Percentiles rank a stretch among this genome's conserved stretches.
Evolutionary conservation across 1,139 yeast species (phyloP).

Genomic region (Yamadazyma triangularis): DNA sequence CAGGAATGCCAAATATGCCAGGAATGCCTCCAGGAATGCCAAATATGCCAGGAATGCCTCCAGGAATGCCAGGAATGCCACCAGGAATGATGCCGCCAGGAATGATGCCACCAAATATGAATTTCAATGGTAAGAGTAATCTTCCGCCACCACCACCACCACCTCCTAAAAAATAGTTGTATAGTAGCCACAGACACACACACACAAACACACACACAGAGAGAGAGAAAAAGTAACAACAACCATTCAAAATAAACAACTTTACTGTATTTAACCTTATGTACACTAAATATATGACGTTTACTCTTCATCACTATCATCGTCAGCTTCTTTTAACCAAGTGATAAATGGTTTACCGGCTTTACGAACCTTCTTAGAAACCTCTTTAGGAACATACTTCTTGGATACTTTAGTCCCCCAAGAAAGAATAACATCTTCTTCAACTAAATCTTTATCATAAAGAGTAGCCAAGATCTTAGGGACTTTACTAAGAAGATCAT

Average conservation of each 20-base stretch:
- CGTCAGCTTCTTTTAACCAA: constrained; percentile 94
- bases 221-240: too few relatives aligned
- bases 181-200: too few relatives aligned
- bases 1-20: constrained; percentile 17
- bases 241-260: too few relatives aligned
- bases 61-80: constrained; percentile 14
- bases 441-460: constrained; percentile 77
- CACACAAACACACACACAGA: too few relatives aligned
- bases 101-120: constrained; percentile 5
- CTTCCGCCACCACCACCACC: constrained; percentile 14
- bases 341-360: constrained; percentile 93
- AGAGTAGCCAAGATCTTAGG: constrained; percentile 80
- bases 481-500: constrained; percentile 64
- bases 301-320: constrained; percentile 56
- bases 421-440: constrained; percentile 73
- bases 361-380: constrained; percentile 89
- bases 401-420: constrained; percentile 95
- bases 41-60: constrained; percentile 13
- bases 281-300: too few relatives aligned
- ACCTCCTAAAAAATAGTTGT: constrained; percentile 12
- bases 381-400: constrained; percentile 89
- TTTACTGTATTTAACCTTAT: too few relatives aligned
- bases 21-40: constrained; percentile 11
- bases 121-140: too few relatives aligned
- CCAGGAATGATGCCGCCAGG: too few relatives aligned